Base-by-base conservation (phyloP, 805 yeast genomes). In the Starmera quercuum region DNA sequence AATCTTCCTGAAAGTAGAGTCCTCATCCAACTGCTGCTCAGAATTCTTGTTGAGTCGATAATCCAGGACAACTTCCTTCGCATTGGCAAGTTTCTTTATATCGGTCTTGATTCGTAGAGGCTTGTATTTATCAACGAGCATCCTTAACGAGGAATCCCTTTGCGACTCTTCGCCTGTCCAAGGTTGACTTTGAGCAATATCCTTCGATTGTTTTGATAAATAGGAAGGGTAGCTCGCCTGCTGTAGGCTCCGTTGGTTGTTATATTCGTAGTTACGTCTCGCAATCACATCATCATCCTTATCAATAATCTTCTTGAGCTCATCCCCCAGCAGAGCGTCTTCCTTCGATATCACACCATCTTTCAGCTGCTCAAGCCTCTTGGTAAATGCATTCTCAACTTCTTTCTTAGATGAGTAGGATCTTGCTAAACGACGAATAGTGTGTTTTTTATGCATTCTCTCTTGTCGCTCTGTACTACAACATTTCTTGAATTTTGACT, bases 21-120 rank as follows among this genome's bases (percentile, higher is more conserved):
- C 72, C 25, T 68, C 71, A 6, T 67, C 66, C 18, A 45, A 44
- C 14, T 45, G 37, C 20, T 37, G 39, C 6, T 46, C 37, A 2
- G 46, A 46, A 2, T 47, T 38, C 23, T 49, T 51, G 15, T 54
- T 61, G 18, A 78, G 47, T 31, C 68, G 61, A 51, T 83, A 85
- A 46, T 83, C 88, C 22, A 82, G 45, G 2, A 80, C 72, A 14
- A 63, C 62, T 37, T 83, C 94, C 36, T 74, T 71, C 0, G 92
- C 95, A 26, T 54, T 58, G 19, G 67, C 59, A 5, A 84, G 46
- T 36, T 85, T 62, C 31, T 53, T 45, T 7, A 57, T 39, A 22
- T 49, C 47, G 11, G 47, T 42, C 12, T 48, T 41, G 4, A 51
- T 44, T 41, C 43, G 44, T 13, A 56, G 38, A 6, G 72, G 75